These are phyloP conservation scores for Tympanopsis confertula DNA, from an alignment of 2,329 filamentous ascomycete species.

Conservation along the genomic window DNA sequence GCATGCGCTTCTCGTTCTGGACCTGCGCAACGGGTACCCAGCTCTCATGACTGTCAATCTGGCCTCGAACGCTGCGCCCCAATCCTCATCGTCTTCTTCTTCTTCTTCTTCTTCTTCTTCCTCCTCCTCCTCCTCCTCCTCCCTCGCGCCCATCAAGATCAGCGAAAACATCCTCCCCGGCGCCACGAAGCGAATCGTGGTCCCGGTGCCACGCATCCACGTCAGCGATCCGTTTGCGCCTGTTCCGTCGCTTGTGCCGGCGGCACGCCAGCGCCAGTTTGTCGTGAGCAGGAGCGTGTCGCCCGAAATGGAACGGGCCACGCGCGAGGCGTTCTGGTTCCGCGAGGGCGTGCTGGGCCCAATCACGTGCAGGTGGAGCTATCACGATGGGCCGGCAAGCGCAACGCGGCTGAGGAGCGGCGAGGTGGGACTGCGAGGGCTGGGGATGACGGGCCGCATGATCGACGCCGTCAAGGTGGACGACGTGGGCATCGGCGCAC, in stretches of 20 bases:
- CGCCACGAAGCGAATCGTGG: slow-evolving; percentile 58
- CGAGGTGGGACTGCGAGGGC: slow-evolving; percentile 62
- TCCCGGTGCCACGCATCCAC: slow-evolving; percentile 66
- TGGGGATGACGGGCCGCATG: slow-evolving; percentile 67
- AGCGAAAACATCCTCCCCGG: slow-evolving; percentile 40
- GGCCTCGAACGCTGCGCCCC: no score
- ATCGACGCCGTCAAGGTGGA: slow-evolving; percentile 73
- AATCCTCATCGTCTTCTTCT: slow-evolving; percentile 10
- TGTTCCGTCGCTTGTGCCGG: slow-evolving; percentile 70
- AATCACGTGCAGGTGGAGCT: slow-evolving; percentile 63
- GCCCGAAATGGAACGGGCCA: slow-evolving; percentile 66
- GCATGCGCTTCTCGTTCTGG: background rate
- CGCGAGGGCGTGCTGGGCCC: slow-evolving; percentile 67
- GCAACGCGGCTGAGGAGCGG: slow-evolving; percentile 44
- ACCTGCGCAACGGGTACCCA: background rate
- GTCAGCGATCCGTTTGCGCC: slow-evolving; percentile 65
- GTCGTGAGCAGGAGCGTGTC: slow-evolving; percentile 73
- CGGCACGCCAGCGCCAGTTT: slow-evolving; percentile 74
- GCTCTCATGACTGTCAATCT: background rate
- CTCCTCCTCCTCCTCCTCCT: slow-evolving; percentile 10
- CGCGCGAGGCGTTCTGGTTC: slow-evolving; percentile 83
- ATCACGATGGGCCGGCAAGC: slow-evolving; percentile 9
- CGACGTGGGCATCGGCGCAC: slow-evolving; percentile 60
- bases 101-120: no score
- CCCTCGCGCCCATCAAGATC: slow-evolving; percentile 23